Conservation (phyloP, 148 eudicot genomes). For the Gaultheria prostrata region DNA sequence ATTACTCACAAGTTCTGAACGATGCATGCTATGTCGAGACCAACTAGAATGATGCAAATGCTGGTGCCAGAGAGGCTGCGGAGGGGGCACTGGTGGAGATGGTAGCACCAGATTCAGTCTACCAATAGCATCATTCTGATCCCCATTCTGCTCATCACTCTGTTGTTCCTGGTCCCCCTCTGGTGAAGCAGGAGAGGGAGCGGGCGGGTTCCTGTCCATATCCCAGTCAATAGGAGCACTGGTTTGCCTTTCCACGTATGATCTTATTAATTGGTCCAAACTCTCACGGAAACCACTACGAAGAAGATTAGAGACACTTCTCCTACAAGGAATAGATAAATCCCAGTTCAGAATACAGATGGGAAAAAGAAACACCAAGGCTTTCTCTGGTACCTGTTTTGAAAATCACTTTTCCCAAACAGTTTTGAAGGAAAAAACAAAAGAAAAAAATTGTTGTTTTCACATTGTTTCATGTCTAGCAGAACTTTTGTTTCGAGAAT, state of each 20-base stretch:
- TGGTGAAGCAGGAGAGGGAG: conserved; percentile 56
- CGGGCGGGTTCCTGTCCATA: conserved; percentile 68
- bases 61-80: conserved; percentile 91
- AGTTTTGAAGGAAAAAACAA: background rate
- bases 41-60: conserved; percentile 73
- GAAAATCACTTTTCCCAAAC: background rate
- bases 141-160: conserved; percentile 53
- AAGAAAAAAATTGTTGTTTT: background rate
- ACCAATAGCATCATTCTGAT: conserved; percentile 41
- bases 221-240: conserved; percentile 87
- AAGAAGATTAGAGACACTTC: conserved; percentile 97
- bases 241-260: conserved; percentile 92
- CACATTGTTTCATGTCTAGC: background rate
- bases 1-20: conserved; percentile 69
- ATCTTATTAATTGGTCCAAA: conserved; percentile 86
- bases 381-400: background rate
- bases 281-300: conserved; percentile 97
- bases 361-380: background rate
- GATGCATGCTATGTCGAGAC: conserved; percentile 84
- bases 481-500: background rate
- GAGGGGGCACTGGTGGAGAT: conserved; percentile 93
- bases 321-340: conserved; percentile 39
- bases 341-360: background rate
- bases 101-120: conserved; percentile 65
- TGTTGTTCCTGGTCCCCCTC: conserved; percentile 56